phyloP scores from a whole-genome alignment of 371 early-diverging fungal genomes.

The Phascolomyces articulosus region DNA sequence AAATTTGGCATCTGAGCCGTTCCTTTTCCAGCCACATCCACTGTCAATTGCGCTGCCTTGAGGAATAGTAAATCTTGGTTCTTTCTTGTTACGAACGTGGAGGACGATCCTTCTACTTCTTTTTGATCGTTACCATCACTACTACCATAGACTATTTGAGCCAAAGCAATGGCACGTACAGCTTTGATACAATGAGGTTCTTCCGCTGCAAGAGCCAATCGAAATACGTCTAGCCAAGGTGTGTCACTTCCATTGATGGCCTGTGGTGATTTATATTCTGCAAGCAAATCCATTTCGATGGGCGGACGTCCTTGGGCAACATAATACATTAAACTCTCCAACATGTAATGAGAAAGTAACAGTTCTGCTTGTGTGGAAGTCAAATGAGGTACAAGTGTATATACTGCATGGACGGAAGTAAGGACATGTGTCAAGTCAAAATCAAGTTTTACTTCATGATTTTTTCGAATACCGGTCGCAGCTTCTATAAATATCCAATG shows the following conservation, averaged over 20 bases:
- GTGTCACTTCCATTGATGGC: constrained; percentile 17
- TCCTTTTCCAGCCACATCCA: constrained; percentile 32
- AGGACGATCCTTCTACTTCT: no score
- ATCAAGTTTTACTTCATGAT: constrained; percentile 33
- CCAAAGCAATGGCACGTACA: constrained; percentile 48
- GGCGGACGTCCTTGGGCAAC: constrained; percentile 47
- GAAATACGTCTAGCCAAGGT: constrained; percentile 50
- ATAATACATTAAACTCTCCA: constrained; percentile 34
- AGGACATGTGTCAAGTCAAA: constrained; percentile 58
- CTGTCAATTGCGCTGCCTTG: constrained; percentile 39
- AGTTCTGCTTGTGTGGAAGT: constrained; percentile 34
- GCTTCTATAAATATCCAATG: constrained; percentile 23
- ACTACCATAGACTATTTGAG: constrained; percentile 41
- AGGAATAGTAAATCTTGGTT: no score
- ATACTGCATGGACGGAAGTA: constrained; percentile 55
- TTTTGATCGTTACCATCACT: neutral
- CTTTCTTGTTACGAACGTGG: no score
- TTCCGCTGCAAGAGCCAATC: constrained; percentile 38
- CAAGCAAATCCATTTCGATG: constrained; percentile 32
- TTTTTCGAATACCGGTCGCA: constrained; percentile 32
- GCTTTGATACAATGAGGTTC: constrained; percentile 61
- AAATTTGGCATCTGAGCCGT: neutral
- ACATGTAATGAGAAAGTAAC: constrained; percentile 42
- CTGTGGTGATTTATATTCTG: constrained; percentile 22
- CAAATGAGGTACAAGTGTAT: constrained; percentile 33